Base-by-base conservation (phyloP, 495 filamentous ascomycete species). In the Talaromyces liani region DNA sequence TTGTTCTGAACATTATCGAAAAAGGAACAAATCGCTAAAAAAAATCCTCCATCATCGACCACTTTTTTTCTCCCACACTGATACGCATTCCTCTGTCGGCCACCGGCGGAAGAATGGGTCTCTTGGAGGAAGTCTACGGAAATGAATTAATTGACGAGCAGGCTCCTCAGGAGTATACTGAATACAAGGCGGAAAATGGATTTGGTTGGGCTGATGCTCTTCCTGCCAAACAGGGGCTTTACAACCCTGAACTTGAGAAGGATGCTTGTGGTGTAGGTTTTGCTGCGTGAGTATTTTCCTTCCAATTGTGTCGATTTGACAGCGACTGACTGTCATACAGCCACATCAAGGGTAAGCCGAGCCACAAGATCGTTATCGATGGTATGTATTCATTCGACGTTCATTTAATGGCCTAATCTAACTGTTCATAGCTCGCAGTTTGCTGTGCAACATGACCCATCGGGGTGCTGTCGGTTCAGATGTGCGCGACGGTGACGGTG, bases 381-480 rank as follows among this genome's bases (percentile, higher is more conserved):
- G 94, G 92, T 96, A 81, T 78, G 88, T 75, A 14, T 57, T 34
- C 29, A 7, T 20, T 58, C 31, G 4, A 29, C 36, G 24, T 1
- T 41, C 1, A 24, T 29, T 27, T 66, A 66, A 16, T 60, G 12
- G 6, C 24, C 62, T 18, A 24, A 10, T 47, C 49, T 63, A 27
- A 61, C n/a, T 9, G 4, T 25, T 29, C 31, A 45, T 69, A 95
- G 92, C 94, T 60, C 89, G 91, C 65, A 93, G 92, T 73, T 83
- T 99, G 51, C 86, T 99, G 63, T 99, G 95, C 80, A 99, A 99
- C 82, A 99, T 99, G 94, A 98, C 94, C 84, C 94, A 99, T 80
- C 88, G 94, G 72, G 94, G 94, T 79, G 94, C 94, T 62, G 94
- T 99, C 69, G 94, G 94, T 63, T 98, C 94, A 10, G 94, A 99